phyloP scores from a whole-genome alignment of 2,329 filamentous ascomycete species.

The Colletotrichum somersetense region DNA sequence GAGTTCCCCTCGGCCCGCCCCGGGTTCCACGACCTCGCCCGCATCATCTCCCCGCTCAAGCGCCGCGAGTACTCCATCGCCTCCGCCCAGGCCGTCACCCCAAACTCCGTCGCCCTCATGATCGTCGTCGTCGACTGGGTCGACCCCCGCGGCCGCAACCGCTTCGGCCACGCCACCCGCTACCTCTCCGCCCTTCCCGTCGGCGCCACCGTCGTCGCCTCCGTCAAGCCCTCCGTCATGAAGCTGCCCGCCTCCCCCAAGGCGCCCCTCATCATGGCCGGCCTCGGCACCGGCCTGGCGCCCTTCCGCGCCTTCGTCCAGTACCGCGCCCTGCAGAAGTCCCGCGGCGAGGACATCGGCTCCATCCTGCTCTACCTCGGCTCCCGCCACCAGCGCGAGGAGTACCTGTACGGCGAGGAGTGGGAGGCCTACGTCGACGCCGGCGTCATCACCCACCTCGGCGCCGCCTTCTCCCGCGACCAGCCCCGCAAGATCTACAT shows the following conservation, averaged over 20 bases:
- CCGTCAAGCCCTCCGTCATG: constrained; percentile 98
- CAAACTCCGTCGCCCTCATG: constrained; percentile 90
- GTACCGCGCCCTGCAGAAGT: constrained; percentile 97
- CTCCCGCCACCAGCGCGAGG: constrained; percentile 95
- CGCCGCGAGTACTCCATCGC: constrained; percentile 99
- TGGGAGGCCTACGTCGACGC: constrained; percentile 99
- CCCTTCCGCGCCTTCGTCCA: constrained; percentile 99
- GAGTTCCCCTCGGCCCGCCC: constrained; percentile 93
- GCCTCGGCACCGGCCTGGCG: constrained; percentile 95
- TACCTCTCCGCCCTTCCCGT: constrained; percentile 84
- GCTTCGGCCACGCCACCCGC: constrained; percentile 92
- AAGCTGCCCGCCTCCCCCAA: constrained; percentile 91
- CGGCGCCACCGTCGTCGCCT: constrained; percentile 86
- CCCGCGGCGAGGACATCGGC: constrained; percentile 95
- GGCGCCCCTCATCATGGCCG: constrained; percentile 97
- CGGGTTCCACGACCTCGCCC: constrained; percentile 86
- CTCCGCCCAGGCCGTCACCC: constrained; percentile 94
- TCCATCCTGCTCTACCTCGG: constrained; percentile 96
- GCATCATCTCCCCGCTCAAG: constrained; percentile 92
- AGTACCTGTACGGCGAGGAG: constrained; percentile 98
- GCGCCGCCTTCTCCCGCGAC: constrained; percentile 94
- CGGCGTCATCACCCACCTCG: constrained; percentile 93
- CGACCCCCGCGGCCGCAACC: constrained; percentile 86
- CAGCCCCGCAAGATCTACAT: constrained; percentile 99
- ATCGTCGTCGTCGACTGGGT: constrained; percentile 98